Base-by-base conservation (phyloP, 257 asterid genomes). In the Solanum chmielewskii region DNA sequence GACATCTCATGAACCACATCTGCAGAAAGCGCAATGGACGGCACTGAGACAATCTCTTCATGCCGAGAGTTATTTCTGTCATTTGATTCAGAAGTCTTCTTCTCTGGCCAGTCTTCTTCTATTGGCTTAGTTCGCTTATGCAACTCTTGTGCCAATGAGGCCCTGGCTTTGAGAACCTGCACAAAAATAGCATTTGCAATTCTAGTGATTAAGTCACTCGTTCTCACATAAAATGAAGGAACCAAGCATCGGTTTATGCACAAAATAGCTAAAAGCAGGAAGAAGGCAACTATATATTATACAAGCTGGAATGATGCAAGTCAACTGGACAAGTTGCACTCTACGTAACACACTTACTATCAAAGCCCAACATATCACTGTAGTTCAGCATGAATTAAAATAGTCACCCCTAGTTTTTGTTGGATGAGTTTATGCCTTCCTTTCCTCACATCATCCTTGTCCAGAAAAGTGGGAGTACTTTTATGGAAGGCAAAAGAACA, bases 131-230 rank as follows among this genome's bases (percentile, higher is more conserved):
- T 85, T 83, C 81, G 88, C 77, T 92, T 91, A 91, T 92, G 92
- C 60, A 91, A 82, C 87, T 92, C 96, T 33, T 84, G 89, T 15
- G 93, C 90, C 87, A 97, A 91, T 83, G 81, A 89, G 69, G 97
- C 95, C 89, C 98, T 91, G 75, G 96, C 97, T 90, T 91, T 92
- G 89, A 93, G 77, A 83, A 95, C 91, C 99, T 97, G 95, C 47
- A 21, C 35, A 41, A 35, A 75, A 74, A 74, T 75, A 75, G 16
- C 82, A 39, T 37, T 37, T 39, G 52, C 20, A 74, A 45, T 74
- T 18, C 82, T 39, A 37, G 9, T 39, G 33, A 21, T 74, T 74
- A 39, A 20, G 13, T 37, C 52, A 39, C 15, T 74, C 52, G 21
- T 11, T 74, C 52, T 39, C 52, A 74, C 52, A 39, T 11, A 39